Conservation (phyloP, 805 yeast species). For the Isabelozyma pseudorhagii region DNA sequence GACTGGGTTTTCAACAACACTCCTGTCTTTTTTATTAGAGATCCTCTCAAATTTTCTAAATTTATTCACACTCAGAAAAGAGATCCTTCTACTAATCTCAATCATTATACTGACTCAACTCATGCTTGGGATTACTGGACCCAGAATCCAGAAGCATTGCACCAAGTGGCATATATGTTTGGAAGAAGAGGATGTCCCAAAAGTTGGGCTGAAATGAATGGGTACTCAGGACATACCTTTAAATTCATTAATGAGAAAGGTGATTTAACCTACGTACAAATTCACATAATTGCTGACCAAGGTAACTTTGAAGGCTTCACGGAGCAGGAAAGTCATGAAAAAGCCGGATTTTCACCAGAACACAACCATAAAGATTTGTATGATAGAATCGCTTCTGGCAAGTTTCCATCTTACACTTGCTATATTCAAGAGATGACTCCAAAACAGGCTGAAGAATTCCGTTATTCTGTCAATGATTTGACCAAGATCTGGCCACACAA, state of each 20-base stretch:
- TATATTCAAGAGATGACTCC: conserved; percentile 61
- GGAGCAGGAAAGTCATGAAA: conserved; percentile 44
- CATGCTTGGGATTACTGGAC: conserved; percentile 57
- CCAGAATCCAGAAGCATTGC: conserved; percentile 54
- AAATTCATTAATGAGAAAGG: conserved; percentile 53
- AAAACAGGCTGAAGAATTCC: conserved; percentile 50
- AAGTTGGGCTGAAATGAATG: conserved; percentile 54
- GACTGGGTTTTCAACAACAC: conserved; percentile 77
- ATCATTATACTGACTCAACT: conserved; percentile 44
- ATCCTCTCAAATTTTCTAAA: conserved; percentile 61
- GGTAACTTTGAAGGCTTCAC: conserved; percentile 43
- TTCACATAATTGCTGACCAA: conserved; percentile 50
- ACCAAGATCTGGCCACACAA: conserved; percentile 59
- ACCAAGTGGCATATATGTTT: conserved; percentile 56
- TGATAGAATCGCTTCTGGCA: conserved; percentile 45
- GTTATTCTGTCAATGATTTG: conserved; percentile 49
- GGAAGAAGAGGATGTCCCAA: conserved; percentile 61
- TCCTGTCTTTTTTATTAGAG: conserved; percentile 63
- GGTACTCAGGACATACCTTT: conserved; percentile 64
- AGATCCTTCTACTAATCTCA: conserved; percentile 56
- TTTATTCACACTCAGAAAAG: conserved; percentile 72
- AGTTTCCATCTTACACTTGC: conserved; percentile 49
- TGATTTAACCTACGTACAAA: conserved; percentile 52
- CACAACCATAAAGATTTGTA: conserved; percentile 36
- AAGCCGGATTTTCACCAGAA: conserved; percentile 52